phyloP scores from a whole-genome alignment of 768 basidiomycete genomes.

The Tubosaeta sp. region DNA sequence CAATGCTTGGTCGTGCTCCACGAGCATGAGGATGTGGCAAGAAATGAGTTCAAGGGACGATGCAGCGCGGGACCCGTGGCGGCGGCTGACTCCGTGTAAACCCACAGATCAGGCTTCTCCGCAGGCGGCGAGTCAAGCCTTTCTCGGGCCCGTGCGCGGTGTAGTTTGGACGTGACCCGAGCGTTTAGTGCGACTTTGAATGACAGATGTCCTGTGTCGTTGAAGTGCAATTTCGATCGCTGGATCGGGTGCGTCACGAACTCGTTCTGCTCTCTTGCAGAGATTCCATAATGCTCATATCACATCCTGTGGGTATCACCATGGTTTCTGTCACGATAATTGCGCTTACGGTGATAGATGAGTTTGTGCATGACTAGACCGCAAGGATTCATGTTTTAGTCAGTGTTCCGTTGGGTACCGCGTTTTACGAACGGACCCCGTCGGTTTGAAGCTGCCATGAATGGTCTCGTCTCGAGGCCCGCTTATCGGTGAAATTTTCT shows the following conservation, averaged over 20 bases:
- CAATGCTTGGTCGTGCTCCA: not conserved
- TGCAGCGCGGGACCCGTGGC: not conserved
- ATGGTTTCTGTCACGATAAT: not conserved
- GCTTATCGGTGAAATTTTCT: no score
- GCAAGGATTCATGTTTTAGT: no score
- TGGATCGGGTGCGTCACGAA: no score
- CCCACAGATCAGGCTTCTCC: not conserved
- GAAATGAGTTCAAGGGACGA: conserved; percentile 6
- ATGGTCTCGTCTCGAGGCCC: no score
- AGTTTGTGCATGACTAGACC: no score
- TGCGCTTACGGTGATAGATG: not conserved
- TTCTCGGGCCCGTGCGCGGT: not conserved
- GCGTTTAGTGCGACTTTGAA: not conserved
- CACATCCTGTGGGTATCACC: not conserved
- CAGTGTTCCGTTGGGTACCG: no score
- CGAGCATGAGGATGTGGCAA: not conserved
- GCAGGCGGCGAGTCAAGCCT: not conserved
- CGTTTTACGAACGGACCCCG: no score
- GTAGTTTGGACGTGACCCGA: not conserved
- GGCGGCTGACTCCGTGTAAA: not conserved
- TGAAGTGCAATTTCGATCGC: not conserved
- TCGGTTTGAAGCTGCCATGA: no score
- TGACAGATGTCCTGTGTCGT: not conserved
- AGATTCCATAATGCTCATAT: no score
- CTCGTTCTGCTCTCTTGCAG: not conserved